Evolutionary conservation across 2,329 filamentous ascomycete species (phyloP), one percentile per base, ranked within the genome.

Genomic region (Macrophomina tecta): DNA sequence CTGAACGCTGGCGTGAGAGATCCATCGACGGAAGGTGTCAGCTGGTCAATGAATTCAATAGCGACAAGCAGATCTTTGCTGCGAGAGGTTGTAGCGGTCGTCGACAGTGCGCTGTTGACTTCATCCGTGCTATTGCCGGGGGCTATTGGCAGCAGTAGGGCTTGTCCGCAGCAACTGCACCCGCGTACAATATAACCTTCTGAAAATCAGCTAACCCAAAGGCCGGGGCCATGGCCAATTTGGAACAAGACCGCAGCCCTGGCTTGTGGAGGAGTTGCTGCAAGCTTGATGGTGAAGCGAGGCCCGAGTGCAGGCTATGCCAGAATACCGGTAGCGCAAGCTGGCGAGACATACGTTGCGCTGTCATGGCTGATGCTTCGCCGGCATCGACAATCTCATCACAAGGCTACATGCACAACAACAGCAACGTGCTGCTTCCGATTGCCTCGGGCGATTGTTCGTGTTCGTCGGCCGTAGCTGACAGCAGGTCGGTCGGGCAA

Each of bases 401-500:
- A 23, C 23, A 23, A 23, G 23, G 23, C 23, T 23, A 23, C 23
- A 23, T 23, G 23, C 36, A 38, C 11, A 8, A 38, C 36, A 38
- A 38, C 6, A 38, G 23, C 23, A 38, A 38, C 6, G 11, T 38
- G 7, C 7, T 4, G 6, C 36, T 38, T 45, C 23, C 40, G 28
- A 46, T 18, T 38, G 4, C 53, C 30, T 61, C 56, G 56, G 56
- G 56, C 56, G 55, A 60, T 23, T 16, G 55, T n/a, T 32, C 23
- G 53, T 34, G 40, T 34, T 36, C 28, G 16, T 61, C 56, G 56
- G 56, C 56, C 56, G 56, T 61, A 61, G 56, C 56, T 61, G 40
- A 61, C 40, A 0, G 40, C 40, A 32, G 56, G 28, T 28, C 9
- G 32, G 28, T 16, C 6, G 9, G 56, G 40, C 56, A 61, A 48